Evolutionary conservation across 2,329 filamentous ascomycete species (phyloP).

Genomic region (Fusarium cyanostomum): DNA sequence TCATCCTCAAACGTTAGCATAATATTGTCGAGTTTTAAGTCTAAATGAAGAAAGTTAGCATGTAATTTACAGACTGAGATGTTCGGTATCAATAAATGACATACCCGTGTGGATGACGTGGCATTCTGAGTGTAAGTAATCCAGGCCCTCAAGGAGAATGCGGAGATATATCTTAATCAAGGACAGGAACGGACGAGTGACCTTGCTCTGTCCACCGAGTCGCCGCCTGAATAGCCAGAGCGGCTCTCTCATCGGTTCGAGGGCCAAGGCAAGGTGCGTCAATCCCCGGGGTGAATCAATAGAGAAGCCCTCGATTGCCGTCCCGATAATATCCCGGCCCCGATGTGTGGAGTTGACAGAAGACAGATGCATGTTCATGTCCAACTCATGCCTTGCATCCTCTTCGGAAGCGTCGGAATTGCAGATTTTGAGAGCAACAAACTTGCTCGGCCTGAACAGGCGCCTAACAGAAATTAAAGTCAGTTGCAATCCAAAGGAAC

Average conservation of each 20-base stretch:
- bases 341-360: constrained; percentile 8
- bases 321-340: constrained; percentile 1
- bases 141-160: constrained; percentile 51
- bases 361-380: constrained; percentile 7
- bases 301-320: constrained; percentile 45
- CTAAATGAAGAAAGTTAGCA: constrained; percentile 12
- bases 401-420: constrained; percentile 32
- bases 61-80: background rate
- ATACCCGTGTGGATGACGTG: constrained; percentile 56
- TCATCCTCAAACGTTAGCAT: constrained; percentile 37
- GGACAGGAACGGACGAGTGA: constrained; percentile 14
- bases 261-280: constrained; percentile 50
- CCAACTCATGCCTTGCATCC: constrained; percentile 33
- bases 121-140: constrained; percentile 54
- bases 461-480: background rate
- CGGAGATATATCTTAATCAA: constrained; percentile 50
- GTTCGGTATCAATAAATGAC: background rate
- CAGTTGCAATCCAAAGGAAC: background rate
- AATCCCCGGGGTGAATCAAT: constrained; percentile 42
- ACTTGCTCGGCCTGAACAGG: constrained; percentile 12
- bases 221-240: constrained; percentile 49
- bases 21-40: constrained; percentile 40
- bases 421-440: constrained; percentile 38
- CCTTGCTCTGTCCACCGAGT: constrained; percentile 45
- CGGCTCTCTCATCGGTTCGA: constrained; percentile 52